phyloP scores from a whole-genome alignment of 2,329 filamentous ascomycete species.

The Alternaria arbusti region DNA sequence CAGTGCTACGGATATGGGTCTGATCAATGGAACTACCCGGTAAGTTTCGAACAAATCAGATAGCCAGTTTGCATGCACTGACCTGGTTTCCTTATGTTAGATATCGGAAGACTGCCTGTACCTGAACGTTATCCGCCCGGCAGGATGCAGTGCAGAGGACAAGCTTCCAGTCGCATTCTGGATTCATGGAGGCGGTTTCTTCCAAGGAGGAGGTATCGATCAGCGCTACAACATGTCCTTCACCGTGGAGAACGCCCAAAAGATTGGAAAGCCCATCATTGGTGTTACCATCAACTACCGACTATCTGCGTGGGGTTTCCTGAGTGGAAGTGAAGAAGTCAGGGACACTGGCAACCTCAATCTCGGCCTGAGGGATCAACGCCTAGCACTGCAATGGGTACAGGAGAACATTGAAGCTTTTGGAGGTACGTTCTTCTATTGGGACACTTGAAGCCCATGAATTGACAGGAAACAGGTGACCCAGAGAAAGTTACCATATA shows the following conservation, averaged over 20 bases:
- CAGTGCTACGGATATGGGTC: slow-evolving; percentile 48
- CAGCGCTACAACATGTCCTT: slow-evolving; percentile 59
- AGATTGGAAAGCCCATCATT: slow-evolving; percentile 57
- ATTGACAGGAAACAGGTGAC: slow-evolving; percentile 44
- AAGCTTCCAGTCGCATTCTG: slow-evolving; percentile 62
- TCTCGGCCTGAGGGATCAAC: slow-evolving; percentile 55
- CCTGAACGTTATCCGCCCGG: slow-evolving; percentile 59
- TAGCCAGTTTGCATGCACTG: background rate
- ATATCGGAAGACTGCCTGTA: slow-evolving; percentile 60
- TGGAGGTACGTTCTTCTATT: slow-evolving; percentile 47
- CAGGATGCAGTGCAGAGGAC: slow-evolving; percentile 31
- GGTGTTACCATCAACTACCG: slow-evolving; percentile 58
- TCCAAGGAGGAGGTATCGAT: slow-evolving; percentile 58
- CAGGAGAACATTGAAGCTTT: slow-evolving; percentile 53
- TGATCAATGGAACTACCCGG: slow-evolving; percentile 52
- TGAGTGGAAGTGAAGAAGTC: slow-evolving; percentile 53
- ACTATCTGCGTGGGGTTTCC: slow-evolving; percentile 67
- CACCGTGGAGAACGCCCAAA: slow-evolving; percentile 56
- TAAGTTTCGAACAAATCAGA: background rate
- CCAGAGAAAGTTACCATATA: slow-evolving; percentile 53
- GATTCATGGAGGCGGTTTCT: slow-evolving; percentile 62
- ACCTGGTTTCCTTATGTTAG: background rate
- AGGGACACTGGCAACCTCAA: slow-evolving; percentile 54
- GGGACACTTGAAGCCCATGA: slow-evolving; percentile 30
- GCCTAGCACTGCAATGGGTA: slow-evolving; percentile 56